A percentile compares a stretch with the other conserved stretches of the same genome.
Conservation (phyloP, 805 yeast species). For the Metschnikowia amazonensis region DNA sequence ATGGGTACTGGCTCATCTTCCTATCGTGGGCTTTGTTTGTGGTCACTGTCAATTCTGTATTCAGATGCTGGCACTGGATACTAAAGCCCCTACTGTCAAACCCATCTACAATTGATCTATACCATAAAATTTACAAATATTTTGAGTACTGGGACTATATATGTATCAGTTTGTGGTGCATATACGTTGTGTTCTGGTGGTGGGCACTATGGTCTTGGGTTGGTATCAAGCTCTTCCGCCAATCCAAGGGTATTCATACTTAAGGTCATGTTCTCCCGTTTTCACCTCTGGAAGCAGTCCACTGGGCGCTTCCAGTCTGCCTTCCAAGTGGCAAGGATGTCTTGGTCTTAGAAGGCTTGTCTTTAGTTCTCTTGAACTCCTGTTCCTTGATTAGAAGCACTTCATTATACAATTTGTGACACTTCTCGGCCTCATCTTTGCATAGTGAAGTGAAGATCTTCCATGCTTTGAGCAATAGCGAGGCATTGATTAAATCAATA, state of each 20-base stretch:
- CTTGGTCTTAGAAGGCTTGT: slow-evolving; percentile 20
- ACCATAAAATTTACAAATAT: slow-evolving; percentile 11
- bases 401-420: slow-evolving; percentile 9
- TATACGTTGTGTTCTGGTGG: slow-evolving; percentile 43
- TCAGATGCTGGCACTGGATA: slow-evolving; percentile 33
- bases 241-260: slow-evolving; percentile 58
- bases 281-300: slow-evolving; percentile 82
- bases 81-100: slow-evolving; percentile 25
- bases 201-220: slow-evolving; percentile 79
- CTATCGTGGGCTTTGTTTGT: slow-evolving; percentile 32
- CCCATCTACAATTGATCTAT: slow-evolving; percentile 11
- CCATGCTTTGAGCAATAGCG: slow-evolving; percentile 13
- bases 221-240: slow-evolving; percentile 75
- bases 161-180: slow-evolving; percentile 35
- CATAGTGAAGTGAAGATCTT: slow-evolving; percentile 1
- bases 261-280: slow-evolving; percentile 9
- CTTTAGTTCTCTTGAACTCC: slow-evolving; percentile 6
- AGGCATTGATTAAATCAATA: slow-evolving; percentile 8
- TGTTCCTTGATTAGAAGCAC: slow-evolving; percentile 15
- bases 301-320: slow-evolving; percentile 69
- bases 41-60: slow-evolving; percentile 33
- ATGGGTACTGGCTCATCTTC: slow-evolving; percentile 29
- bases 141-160: slow-evolving; percentile 27
- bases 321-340: slow-evolving; percentile 45
- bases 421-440: slow-evolving; percentile 5